A percentile compares a stretch with the other conserved stretches of the same genome.
phyloP scores from a whole-genome alignment of 352 stramenopile species.

The Poterioochromonas sp. region DNA sequence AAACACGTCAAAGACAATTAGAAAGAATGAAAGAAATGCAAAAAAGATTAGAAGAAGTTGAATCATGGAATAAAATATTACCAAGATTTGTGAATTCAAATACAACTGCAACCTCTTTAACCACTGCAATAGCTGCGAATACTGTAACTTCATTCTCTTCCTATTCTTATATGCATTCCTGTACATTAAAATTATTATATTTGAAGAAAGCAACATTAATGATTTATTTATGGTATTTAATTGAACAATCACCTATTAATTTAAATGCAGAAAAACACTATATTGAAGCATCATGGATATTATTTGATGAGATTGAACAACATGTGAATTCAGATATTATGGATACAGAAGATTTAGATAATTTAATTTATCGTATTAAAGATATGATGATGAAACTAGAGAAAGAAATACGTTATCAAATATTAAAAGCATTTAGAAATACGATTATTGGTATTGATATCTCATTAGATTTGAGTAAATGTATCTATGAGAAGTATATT shows the following conservation, averaged over 20 bases:
- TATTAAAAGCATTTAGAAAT: background rate
- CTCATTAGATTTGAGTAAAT: background rate
- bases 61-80: too few species aligned
- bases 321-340: background rate
- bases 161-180: background rate
- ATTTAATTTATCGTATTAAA: slow-evolving; percentile 1
- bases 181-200: background rate
- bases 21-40: too few species aligned
- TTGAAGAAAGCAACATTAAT: background rate
- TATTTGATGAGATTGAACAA: background rate
- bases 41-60: too few species aligned
- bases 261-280: background rate
- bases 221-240: slow-evolving; percentile 19
- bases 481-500: background rate
- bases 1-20: too few species aligned
- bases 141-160: too few species aligned
- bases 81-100: too few species aligned
- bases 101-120: too few species aligned
- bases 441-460: background rate
- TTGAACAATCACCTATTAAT: background rate
- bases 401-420: background rate
- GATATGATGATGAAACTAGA: background rate
- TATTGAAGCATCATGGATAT: background rate
- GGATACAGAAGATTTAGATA: background rate
- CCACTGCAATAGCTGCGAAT: too few species aligned